Evolutionary conservation across 2,329 filamentous ascomycete genomes (phyloP).

Genomic region (Neocatenulostroma microsporum): DNA sequence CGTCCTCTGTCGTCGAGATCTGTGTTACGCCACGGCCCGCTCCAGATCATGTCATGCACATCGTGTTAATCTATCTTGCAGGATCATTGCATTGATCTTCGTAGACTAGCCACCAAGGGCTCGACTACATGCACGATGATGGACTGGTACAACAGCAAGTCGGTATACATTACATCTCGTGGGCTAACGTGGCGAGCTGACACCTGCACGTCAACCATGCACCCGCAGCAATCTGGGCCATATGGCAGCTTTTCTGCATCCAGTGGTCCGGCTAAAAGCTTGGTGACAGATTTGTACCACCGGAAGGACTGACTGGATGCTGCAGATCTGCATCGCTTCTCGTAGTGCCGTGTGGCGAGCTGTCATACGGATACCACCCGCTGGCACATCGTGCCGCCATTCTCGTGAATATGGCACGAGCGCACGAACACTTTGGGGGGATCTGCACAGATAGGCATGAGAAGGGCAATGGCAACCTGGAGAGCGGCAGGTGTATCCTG

Average conservation of each 20-base stretch:
- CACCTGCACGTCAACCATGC: neutral
- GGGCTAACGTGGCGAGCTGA: neutral
- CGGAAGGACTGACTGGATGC: too few relatives aligned
- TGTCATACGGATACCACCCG: too few relatives aligned
- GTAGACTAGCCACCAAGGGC: neutral
- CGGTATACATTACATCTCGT: neutral
- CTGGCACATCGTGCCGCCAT: too few relatives aligned
- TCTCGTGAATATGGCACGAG: too few relatives aligned
- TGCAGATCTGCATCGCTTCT: neutral
- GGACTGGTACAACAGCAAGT: constrained; percentile 1
- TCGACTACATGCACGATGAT: neutral
- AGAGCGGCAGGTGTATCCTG: too few relatives aligned
- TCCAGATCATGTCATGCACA: constrained; percentile 2
- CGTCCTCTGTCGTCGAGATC: too few relatives aligned
- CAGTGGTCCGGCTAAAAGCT: neutral
- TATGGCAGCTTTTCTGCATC: neutral
- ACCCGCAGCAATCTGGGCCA: neutral
- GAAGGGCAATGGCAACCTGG: too few relatives aligned
- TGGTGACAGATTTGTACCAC: neutral
- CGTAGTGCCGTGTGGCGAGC: neutral
- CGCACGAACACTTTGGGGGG: too few relatives aligned
- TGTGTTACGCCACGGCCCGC: constrained; percentile 2
- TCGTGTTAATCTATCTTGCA: constrained; percentile 1
- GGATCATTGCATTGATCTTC: neutral
- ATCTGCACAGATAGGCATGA: too few relatives aligned